Evolutionary conservation across 2,329 filamentous ascomycete genomes (phyloP).

Genomic region (Myriosclerotinia duriaeana): DNA sequence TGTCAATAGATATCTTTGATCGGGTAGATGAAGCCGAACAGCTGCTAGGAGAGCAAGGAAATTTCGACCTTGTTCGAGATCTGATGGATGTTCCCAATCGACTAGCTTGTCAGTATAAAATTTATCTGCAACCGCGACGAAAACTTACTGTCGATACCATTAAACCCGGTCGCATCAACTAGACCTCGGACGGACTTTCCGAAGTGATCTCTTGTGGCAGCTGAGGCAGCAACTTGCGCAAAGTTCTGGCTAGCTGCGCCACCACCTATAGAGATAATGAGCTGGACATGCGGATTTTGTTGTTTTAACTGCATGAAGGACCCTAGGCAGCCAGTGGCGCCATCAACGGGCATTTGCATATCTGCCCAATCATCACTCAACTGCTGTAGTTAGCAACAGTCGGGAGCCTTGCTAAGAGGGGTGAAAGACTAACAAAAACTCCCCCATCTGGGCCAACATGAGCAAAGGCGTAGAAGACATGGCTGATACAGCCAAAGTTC

Average conservation of each 20-base stretch:
- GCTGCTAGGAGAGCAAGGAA: constrained; percentile 68
- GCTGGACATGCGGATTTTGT: constrained; percentile 66
- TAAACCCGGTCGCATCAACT: constrained; percentile 68
- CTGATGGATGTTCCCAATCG: constrained; percentile 75
- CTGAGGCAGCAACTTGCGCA: constrained; percentile 62
- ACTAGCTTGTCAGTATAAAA: constrained; percentile 50
- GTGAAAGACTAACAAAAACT: constrained; percentile 63
- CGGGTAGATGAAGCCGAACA: constrained; percentile 65
- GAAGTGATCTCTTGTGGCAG: constrained; percentile 65
- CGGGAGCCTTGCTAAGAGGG: background rate
- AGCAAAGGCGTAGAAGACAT: constrained; percentile 82
- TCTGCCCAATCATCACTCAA: constrained; percentile 80
- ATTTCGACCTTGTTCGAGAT: constrained; percentile 64
- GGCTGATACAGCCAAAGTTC: constrained; percentile 74
- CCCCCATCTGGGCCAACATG: constrained; percentile 70
- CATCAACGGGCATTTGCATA: constrained; percentile 68
- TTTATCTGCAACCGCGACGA: background rate
- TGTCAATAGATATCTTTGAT: constrained; percentile 67
- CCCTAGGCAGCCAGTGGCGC: constrained; percentile 67
- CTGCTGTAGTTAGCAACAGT: constrained; percentile 46
- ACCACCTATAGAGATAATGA: constrained; percentile 77
- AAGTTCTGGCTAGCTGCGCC: constrained; percentile 65
- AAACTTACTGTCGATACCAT: constrained; percentile 72
- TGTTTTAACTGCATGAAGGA: constrained; percentile 73
- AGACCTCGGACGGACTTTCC: constrained; percentile 64